Evolutionary conservation across 768 basidiomycete species (phyloP), one percentile per base, ranked within the genome.

Genomic region (Leccinum ochraceum): DNA sequence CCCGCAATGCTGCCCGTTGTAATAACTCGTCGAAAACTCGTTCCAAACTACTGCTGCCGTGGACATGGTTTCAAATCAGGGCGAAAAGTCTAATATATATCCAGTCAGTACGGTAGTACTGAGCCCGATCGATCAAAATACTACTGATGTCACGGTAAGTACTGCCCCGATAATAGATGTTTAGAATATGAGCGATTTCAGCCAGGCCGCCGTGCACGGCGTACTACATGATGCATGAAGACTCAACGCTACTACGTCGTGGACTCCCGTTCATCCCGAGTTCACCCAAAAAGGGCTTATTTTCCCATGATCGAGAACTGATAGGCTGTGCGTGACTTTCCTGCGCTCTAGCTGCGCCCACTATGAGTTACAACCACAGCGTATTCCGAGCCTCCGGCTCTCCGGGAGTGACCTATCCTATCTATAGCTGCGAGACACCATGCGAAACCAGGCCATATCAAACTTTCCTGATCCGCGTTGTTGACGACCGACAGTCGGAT

Each of bases 201-300:
- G 36, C 36, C 36, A 37, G 36, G 36, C 36, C 36, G 34, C 34
- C 13, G 34, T 34, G 34, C 34, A 14, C 6, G 36, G 14, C 36
- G 34, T 30, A 30, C 28, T 30, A 30, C 0, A 30, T 30, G 28
- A 30, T 30, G 28, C 28, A 30, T 30, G 28, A 30, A 30, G 14
- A 16, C 36, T 37, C 36, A 37, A 14, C 14, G 36, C 6, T 37
- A 37, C 39, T n/a, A 42, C 39, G 17, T 42, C 8, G 8, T 42
- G 39, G 39, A 42, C 6, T 34, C 20, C 34, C n/a, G 20, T 54
- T 39, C 53, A 14, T 39, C 57, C 57, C 61, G 61, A 62, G 22
- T 62, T 24, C 32, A 30, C 53, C 60, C 60, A 60, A 32, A 26
- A 42, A n/a, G 39, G 39, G 17, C 3, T 42, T 8, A 42, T n/a